phyloP scores from a whole-genome alignment of 176 grass and related monocot species.

The Phyllostachys edulis region DNA sequence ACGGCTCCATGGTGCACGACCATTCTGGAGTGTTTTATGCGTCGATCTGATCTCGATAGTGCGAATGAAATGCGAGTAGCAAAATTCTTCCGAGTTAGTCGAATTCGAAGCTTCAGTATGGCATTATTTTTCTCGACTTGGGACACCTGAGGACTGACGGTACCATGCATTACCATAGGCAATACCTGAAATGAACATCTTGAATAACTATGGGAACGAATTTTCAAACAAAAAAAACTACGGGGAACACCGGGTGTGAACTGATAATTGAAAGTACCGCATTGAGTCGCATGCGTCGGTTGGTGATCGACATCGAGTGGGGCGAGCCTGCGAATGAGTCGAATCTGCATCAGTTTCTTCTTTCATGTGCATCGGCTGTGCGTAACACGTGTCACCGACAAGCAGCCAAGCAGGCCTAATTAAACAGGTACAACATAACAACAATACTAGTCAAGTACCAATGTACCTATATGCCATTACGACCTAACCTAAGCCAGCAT shows the following conservation, averaged over 20 bases:
- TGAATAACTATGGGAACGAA: no score
- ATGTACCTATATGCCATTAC: neutral
- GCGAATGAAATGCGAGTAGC: neutral
- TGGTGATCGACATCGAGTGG: neutral
- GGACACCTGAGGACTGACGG: neutral
- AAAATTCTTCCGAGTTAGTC: neutral
- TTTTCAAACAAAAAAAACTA: no score
- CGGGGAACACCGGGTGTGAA: no score
- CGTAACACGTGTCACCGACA: conserved; percentile 17
- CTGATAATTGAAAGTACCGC: no score
- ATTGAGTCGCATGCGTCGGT: neutral
- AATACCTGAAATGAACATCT: no score
- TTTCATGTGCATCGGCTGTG: no score
- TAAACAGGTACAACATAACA: neutral
- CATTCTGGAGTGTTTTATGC: no score
- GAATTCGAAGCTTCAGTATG: neutral
- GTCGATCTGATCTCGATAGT: no score
- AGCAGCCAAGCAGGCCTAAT: conserved; percentile 1
- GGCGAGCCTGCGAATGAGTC: neutral
- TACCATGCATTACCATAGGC: no score
- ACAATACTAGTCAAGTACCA: neutral
- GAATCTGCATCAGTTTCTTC: neutral
- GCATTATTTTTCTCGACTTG: neutral
- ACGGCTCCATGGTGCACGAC: no score
- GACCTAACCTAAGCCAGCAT: neutral